A percentile compares a stretch with the other conserved stretches of the same genome.
Evolutionary conservation across 108 stramenopile genomes (phyloP).

Genomic region (Pseudonitzschia multistriata): DNA sequence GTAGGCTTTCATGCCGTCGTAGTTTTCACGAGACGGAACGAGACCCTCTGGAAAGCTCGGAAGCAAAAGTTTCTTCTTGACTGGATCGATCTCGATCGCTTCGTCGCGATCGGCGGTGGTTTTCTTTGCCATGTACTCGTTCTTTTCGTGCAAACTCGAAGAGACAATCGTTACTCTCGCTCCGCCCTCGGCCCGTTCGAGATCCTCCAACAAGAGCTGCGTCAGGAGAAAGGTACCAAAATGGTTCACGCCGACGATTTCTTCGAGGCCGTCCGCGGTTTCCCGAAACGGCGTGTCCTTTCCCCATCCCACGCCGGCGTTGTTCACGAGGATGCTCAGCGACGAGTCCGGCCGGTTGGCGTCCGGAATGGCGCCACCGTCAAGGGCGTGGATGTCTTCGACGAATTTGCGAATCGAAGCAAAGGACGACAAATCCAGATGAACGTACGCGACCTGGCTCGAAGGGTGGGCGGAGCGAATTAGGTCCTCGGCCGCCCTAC

Average conservation of each 20-base stretch:
- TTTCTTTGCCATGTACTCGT: background rate
- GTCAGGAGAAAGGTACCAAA: conserved; percentile 67
- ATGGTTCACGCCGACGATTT: conserved; percentile 55
- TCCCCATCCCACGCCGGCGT: conserved; percentile 46
- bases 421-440: conserved; percentile 46
- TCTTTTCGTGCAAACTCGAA: conserved; percentile 8
- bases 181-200: background rate
- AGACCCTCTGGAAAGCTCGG: conserved; percentile 11
- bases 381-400: conserved; percentile 29
- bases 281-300: conserved; percentile 34
- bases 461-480: conserved; percentile 30
- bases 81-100: background rate
- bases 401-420: conserved; percentile 45
- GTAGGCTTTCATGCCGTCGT: conserved; percentile 12
- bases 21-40: background rate
- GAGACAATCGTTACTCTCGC: conserved; percentile 10
- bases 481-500: conserved; percentile 30
- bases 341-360: background rate
- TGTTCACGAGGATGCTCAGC: conserved; percentile 56
- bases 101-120: background rate
- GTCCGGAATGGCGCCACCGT: conserved; percentile 15
- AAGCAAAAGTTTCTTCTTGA: conserved; percentile 8
- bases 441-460: conserved; percentile 1
- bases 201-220: conserved; percentile 30
- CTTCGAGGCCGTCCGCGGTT: conserved; percentile 33